Evolutionary conservation across 2,329 filamentous ascomycete genomes (phyloP), one percentile per base, ranked within the genome.

Genomic region (Nemania sp.): DNA sequence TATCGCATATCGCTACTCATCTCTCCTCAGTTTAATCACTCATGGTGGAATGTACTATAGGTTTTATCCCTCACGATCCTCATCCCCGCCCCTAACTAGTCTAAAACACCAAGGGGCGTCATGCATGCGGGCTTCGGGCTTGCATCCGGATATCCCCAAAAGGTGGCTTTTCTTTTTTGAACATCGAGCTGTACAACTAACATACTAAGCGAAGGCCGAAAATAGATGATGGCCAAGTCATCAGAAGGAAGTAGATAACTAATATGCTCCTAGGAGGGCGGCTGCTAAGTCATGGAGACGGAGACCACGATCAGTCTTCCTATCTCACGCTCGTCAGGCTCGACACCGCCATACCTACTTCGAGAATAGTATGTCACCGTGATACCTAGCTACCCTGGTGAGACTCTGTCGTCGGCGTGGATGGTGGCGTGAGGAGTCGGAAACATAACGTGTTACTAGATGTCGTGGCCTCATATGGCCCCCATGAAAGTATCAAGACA

Each of bases 71-170:
- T 52, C 49, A 27, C 22, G 15, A 32, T 10, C 5, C 20, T 15
- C 22, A 22, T 11, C 41, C 38, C 29, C 6, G 22, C 32, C n/a
- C 22, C 53, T 18, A 22, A 11, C 24, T 49, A 15, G 29, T 18
- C 43, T 56, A 4, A 22, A 47, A 55, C 2, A 55, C 24, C 6
- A 32, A n/a, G 8, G 26, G 5, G 29, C 24, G 5, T 13, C 27
- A 22, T 49, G 41, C 35, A 47, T 60, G 51, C 49, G 52, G 24
- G 24, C 18, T 56, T 58, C 62, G 66, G 68, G 45, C 62, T 59
- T 27, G 53, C 53, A 20, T 32, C 26, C 74, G 73, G 71, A 74
- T 60, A 66, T 73, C 71, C 73, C 73, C 73, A 75, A 72, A 57
- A 62, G 11, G 54, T 49, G 26, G n/a, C 54, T 56, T 29, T 51